Base-by-base conservation (phyloP, 306 rosid genomes). In the Acacia acuminata region DNA sequence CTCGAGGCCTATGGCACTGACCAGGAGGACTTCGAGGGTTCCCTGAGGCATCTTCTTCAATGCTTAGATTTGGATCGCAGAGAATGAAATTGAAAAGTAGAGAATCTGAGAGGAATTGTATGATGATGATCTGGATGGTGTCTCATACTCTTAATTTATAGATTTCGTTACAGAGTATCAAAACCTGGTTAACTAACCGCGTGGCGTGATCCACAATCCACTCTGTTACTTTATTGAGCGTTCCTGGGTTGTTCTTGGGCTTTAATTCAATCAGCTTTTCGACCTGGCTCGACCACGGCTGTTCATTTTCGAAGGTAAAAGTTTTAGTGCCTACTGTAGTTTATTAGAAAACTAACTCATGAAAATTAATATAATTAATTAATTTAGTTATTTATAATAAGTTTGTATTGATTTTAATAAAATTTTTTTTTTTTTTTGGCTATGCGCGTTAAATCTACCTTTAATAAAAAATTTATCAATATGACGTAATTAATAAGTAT, bases 1-100 rank as follows among this genome's bases (percentile, higher is more conserved):
- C 38, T 90, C 92, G 27, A 94, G 91, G 7, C 94, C 91, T 85
- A 89, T 92, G 73, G 97, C 97, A 66, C 73, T 48, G 16, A 89
- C 83, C 34, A 94, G 94, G 76, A 88, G 81, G 84, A 94, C 90
- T 82, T 92, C 95, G 27, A 94, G 92, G 82, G 84, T 88, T 84
- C 98, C 98, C 45, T 79, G 89, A 73, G 95, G 90, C 98, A 94
- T 94, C 60, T 58, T 82, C 25, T 56, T 20, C 24, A 10, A 20
- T 83, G 66, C 22, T 44, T 51, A 3, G 10, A 42, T 42, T 44
- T 8, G 60, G 76, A 72, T 72, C 42, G 42, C 76, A 72, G 60
- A 72, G 60, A 72, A 65, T 40, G 64, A 13, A 47, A 0, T 71
- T 71, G 69, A 77, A 24, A 25, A 67, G 38, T 12, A 45, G 40